phyloP scores from a whole-genome alignment of 345 rosid genomes.

The Heritiera fomes region DNA sequence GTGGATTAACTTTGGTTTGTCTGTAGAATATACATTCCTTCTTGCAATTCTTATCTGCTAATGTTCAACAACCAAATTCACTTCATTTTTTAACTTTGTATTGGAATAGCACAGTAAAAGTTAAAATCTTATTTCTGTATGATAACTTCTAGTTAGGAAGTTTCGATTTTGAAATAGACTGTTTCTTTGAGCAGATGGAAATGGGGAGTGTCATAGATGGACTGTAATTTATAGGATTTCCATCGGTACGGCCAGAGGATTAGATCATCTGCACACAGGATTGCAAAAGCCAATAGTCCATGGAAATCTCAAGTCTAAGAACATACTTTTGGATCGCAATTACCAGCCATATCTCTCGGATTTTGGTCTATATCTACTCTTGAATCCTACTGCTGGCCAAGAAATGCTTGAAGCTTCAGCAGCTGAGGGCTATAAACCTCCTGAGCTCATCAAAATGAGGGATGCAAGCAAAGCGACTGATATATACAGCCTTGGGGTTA shows the following conservation, averaged over 20 bases:
- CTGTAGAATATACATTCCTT: background rate
- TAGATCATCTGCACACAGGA: slow-evolving; percentile 75
- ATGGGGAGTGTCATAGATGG: slow-evolving; percentile 59
- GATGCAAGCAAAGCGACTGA: slow-evolving; percentile 71
- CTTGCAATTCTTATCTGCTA: background rate
- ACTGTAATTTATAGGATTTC: slow-evolving; percentile 52
- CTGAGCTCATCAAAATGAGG: slow-evolving; percentile 86
- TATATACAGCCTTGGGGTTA: slow-evolving; percentile 73
- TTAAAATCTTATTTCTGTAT: background rate
- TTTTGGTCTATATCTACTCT: slow-evolving; percentile 62
- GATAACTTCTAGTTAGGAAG: background rate
- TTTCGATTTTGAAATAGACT: background rate
- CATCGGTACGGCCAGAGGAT: slow-evolving; percentile 61
- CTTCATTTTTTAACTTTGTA: background rate
- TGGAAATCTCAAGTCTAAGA: slow-evolving; percentile 84
- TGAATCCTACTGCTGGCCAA: slow-evolving; percentile 65
- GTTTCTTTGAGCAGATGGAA: slow-evolving; percentile 40
- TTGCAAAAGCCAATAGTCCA: slow-evolving; percentile 61
- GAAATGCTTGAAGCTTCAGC: slow-evolving; percentile 81
- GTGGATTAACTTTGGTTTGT: background rate
- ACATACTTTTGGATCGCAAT: slow-evolving; percentile 60
- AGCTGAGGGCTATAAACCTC: slow-evolving; percentile 84
- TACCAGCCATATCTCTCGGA: slow-evolving; percentile 64
- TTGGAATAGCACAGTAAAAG: background rate
- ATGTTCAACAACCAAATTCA: background rate